Conservation (phyloP, 2,329 filamentous ascomycete genomes). For the Penicillium expansum region DNA sequence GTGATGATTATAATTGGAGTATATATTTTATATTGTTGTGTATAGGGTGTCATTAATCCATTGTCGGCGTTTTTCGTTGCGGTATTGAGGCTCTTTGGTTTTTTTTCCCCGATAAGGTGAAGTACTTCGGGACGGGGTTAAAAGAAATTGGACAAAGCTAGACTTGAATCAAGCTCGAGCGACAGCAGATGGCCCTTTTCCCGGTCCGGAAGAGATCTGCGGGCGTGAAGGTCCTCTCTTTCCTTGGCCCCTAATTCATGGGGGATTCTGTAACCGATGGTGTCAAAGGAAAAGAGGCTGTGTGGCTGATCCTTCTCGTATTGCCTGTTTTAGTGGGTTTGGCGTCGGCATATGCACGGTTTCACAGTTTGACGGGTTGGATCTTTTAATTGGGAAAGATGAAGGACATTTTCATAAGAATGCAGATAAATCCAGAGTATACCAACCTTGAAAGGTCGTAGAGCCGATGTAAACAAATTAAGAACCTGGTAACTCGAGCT, state of each 20-base stretch:
- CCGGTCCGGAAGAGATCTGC: conserved; percentile 9
- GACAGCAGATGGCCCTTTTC: background rate
- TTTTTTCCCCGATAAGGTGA: background rate
- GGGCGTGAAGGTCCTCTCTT: conserved; percentile 3
- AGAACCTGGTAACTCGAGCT: background rate
- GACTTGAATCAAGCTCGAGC: conserved; percentile 4
- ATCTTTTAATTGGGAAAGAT: background rate
- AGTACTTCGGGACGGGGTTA: background rate
- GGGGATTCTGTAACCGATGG: background rate
- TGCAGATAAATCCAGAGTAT: background rate
- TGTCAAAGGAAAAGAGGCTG: background rate
- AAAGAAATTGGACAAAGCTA: background rate
- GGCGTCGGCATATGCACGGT: background rate
- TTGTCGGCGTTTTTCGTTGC: background rate
- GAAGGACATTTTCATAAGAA: background rate
- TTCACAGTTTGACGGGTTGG: background rate
- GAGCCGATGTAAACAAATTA: background rate
- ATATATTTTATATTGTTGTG: background rate
- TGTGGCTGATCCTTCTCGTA: conserved; percentile 17
- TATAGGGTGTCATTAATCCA: conserved; percentile 9
- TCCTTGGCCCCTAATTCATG: background rate
- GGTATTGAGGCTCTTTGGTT: background rate
- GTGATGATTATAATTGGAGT: background rate
- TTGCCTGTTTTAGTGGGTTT: conserved; percentile 7
- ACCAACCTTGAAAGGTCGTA: background rate